Percentiles rank a stretch among this genome's conserved stretches.
Evolutionary conservation across 2,329 filamentous ascomycete species (phyloP).

Genomic region (Coniochaeta sp.): DNA sequence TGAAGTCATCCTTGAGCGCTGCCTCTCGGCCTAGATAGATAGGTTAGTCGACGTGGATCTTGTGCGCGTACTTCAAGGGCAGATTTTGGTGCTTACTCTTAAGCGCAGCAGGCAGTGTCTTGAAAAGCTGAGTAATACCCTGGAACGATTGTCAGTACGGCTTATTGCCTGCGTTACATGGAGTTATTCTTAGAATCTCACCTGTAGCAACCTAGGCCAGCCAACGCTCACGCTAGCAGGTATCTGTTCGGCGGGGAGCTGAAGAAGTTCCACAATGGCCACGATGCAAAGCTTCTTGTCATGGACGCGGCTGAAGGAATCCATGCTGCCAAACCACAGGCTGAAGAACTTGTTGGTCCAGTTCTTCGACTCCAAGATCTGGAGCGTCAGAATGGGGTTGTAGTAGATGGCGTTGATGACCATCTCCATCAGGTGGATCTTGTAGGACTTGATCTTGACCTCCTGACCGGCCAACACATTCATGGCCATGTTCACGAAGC

Average conservation of each 20-base stretch:
- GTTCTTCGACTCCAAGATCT: slow-evolving; percentile 80
- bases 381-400: slow-evolving; percentile 78
- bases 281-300: slow-evolving; percentile 98
- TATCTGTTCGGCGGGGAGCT: slow-evolving; percentile 71
- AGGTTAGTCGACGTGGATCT: slow-evolving; percentile 22
- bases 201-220: slow-evolving; percentile 80
- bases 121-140: slow-evolving; percentile 86
- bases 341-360: slow-evolving; percentile 99
- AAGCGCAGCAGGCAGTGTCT: slow-evolving; percentile 77
- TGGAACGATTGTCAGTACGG: slow-evolving; percentile 13
- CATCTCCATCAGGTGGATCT: slow-evolving; percentile 97
- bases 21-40: slow-evolving; percentile 75
- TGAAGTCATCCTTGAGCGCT: slow-evolving; percentile 81
- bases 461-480: slow-evolving; percentile 67
- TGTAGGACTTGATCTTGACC: slow-evolving; percentile 84
- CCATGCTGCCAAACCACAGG: slow-evolving; percentile 94
- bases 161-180: not conserved
- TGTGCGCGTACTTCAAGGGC: not conserved
- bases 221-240: slow-evolving; percentile 90
- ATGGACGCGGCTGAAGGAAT: slow-evolving; percentile 86
- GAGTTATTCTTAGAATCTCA: slow-evolving; percentile 20
- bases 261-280: slow-evolving; percentile 80
- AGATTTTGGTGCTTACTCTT: slow-evolving; percentile 63
- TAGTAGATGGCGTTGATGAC: slow-evolving; percentile 98
- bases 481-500: slow-evolving; percentile 90